These are phyloP conservation scores for Uromyces viciae-fabae DNA, from an alignment of 1,284 basidiomycete genomes.

Conservation along the genomic window DNA sequence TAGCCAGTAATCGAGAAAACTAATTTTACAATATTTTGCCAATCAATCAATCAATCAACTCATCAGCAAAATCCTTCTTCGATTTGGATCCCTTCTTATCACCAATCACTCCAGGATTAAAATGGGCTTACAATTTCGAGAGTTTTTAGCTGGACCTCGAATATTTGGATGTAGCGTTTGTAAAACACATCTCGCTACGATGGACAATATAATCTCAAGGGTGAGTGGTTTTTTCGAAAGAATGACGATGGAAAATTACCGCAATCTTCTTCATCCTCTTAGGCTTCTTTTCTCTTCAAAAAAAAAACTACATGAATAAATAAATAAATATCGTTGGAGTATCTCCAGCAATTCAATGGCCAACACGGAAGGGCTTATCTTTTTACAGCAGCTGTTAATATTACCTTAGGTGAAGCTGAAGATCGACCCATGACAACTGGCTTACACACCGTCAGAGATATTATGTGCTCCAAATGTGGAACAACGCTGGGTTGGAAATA, in stretches of 20 bases:
- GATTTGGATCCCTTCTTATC: too few species aligned
- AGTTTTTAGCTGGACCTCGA: constrained; percentile 78
- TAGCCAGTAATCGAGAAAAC: too few species aligned
- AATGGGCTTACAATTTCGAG: constrained; percentile 84
- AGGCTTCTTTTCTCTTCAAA: constrained; percentile 18
- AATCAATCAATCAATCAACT: too few species aligned
- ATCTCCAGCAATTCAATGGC: constrained; percentile 60
- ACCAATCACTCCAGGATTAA: too few species aligned
- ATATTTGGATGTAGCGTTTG: constrained; percentile 88
- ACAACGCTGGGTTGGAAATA: constrained; percentile 94
- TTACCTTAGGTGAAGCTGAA: constrained; percentile 76
- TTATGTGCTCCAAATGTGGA: constrained; percentile 83
- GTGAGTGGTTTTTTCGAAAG: too few species aligned
- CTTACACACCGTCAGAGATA: constrained; percentile 89
- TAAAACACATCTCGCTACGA: constrained; percentile 87
- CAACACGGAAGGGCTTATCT: constrained; percentile 93
- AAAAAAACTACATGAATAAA: constrained; percentile 60
- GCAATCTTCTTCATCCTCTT: not conserved
- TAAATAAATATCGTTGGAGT: constrained; percentile 61
- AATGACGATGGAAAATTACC: too few species aligned
- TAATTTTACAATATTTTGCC: too few species aligned
- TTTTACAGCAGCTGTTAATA: constrained; percentile 85
- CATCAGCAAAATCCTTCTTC: too few species aligned
- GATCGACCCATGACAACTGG: constrained; percentile 96
- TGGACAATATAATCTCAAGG: constrained; percentile 84